Conservation (phyloP, 2,329 filamentous ascomycete species). For the Fusarium circinatum region DNA sequence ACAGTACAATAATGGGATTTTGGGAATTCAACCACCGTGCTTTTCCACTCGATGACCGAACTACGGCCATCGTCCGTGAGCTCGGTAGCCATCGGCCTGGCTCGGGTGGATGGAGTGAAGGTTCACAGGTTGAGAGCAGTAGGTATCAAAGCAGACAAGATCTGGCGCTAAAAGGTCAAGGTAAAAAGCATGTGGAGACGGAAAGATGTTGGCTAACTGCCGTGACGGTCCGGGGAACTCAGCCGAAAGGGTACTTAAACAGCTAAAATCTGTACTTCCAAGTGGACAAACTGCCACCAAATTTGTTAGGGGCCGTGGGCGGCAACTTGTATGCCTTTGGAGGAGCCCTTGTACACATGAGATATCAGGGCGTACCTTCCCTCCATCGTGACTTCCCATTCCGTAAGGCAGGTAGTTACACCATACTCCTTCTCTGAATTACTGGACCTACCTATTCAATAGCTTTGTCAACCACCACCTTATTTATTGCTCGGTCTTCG, state of each 20-base stretch:
- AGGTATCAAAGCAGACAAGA: constrained; percentile 6
- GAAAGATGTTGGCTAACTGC: constrained; percentile 8
- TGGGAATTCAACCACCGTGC: neutral
- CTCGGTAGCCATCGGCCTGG: constrained; percentile 50
- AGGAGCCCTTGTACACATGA: neutral
- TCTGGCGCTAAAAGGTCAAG: constrained; percentile 20
- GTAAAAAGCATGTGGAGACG: constrained; percentile 18
- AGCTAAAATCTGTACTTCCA: neutral
- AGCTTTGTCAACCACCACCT: neutral
- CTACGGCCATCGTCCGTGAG: constrained; percentile 40
- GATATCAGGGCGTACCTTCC: neutral
- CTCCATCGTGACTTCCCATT: neutral
- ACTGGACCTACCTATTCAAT: neutral
- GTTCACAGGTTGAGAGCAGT: neutral
- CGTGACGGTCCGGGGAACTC: neutral
- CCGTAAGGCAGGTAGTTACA: neutral
- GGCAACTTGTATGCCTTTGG: neutral
- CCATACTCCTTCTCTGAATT: neutral
- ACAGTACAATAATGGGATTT: neutral
- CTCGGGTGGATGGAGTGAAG: constrained; percentile 49
- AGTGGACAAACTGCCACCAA: neutral
- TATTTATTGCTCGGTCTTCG: constrained; percentile 21
- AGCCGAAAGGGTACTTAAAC: neutral
- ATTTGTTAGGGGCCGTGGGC: neutral
- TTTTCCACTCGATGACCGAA: neutral